Evolutionary conservation across 202 grass and related monocot species (phyloP), one percentile per base, ranked within the genome.

Genomic region (Panicum hallii): DNA sequence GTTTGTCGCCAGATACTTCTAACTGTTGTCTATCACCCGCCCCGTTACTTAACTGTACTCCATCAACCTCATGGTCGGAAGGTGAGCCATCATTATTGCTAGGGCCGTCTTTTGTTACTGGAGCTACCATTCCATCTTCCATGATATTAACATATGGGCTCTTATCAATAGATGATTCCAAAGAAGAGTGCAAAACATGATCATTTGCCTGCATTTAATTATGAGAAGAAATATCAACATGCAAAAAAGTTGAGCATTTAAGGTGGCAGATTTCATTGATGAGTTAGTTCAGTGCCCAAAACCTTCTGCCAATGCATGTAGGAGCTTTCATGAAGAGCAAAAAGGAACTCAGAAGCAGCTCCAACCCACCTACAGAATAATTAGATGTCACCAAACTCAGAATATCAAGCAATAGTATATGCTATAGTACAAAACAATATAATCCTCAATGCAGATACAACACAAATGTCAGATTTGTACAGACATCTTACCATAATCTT

Each of bases 291-390:
- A 7, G 61, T 47, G 41, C 46, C n/a, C 67, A 83, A 83, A 77
- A 94, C 93, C 85, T 94, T 94, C 69, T 88, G 91, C 43, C 11
- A 36, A 77, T 99, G 97, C 90, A 92, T 92, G 47, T 83, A 93
- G 40, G 88, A 89, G 77, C 93, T 99, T 14, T 89, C 81, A 58
- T 91, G 84, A 50, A 99, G 84, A 91, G 86, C 90, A 81, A 44
- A 74, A 10, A 96, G 88, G 82, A 92, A 99, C 64, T 99, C 97
- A 8, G 83, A 79, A 63, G 79, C 74, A 43, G 91, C 93, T 90
- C 90, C 84, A 12, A 97, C 93, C 97, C 97, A 99, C 97, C 97
- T 99, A 82, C 54, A 88, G 61, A 94, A 72, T 77, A 87, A 74
- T 62, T 30, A 79, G 70, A 88, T 87, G 47, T 44, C 6, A 41